A percentile compares a stretch with the other conserved stretches of the same genome.
Evolutionary conservation across 2,329 filamentous ascomycete genomes (phyloP).

Genomic region (Apiospora malaysiana): DNA sequence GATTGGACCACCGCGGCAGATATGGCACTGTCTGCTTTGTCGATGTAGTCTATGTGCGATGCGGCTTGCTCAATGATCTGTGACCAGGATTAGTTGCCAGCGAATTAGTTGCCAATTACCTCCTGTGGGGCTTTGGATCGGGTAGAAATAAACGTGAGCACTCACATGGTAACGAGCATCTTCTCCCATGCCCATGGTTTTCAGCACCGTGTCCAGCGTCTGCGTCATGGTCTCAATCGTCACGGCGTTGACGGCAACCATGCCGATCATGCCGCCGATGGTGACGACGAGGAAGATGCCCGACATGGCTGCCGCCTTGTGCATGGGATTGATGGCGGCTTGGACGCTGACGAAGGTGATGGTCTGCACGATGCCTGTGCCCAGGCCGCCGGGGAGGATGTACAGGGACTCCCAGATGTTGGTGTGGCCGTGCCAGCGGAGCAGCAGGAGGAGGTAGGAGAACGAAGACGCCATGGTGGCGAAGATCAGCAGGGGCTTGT

Average conservation of each 20-base stretch:
- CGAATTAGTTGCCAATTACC: too few relatives aligned
- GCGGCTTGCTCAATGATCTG: conserved; percentile 4
- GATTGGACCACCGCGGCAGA: not conserved
- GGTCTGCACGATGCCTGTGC: conserved; percentile 47
- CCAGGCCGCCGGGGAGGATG: conserved; percentile 52
- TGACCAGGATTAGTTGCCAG: too few relatives aligned
- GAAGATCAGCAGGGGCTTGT: conserved; percentile 47
- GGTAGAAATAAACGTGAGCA: too few relatives aligned
- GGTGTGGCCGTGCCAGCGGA: conserved; percentile 50
- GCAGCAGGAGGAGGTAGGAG: conserved; percentile 22
- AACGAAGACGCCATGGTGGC: conserved; percentile 32
- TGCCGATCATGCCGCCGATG: conserved; percentile 45
- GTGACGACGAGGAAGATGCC: conserved; percentile 46
- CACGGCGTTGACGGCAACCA: conserved; percentile 45
- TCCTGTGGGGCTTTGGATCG: too few relatives aligned
- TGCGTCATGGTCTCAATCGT: conserved; percentile 35
- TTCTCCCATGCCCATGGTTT: not conserved
- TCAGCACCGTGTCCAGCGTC: not conserved
- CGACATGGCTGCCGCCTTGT: conserved; percentile 48
- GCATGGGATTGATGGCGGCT: conserved; percentile 43
- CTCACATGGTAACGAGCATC: not conserved
- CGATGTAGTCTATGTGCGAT: not conserved
- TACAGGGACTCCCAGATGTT: conserved; percentile 46
- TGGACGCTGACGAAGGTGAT: conserved; percentile 51
- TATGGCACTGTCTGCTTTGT: not conserved